Conservation (phyloP, 1,139 yeast genomes). For the Blastobotrys aristatus region DNA sequence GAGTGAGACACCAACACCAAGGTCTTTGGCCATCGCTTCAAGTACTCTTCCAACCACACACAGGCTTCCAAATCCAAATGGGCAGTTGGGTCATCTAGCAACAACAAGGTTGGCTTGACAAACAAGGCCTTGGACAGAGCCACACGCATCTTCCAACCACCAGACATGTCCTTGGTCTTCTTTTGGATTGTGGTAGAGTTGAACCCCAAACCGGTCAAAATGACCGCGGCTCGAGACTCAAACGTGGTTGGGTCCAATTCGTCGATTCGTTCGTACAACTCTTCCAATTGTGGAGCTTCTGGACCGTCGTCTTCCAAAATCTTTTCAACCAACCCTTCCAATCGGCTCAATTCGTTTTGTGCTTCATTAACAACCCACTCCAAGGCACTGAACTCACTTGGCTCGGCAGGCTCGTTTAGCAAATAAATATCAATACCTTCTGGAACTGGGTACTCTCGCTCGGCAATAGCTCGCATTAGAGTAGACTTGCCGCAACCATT, state of each 20-base stretch:
- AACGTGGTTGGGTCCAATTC: conserved; percentile 94
- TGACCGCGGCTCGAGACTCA: conserved; percentile 93
- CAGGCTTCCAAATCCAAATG: conserved; percentile 99
- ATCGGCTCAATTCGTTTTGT: conserved; percentile 80
- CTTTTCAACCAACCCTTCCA: conserved; percentile 89
- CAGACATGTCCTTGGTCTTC: conserved; percentile 98
- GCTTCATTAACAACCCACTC: conserved; percentile 98
- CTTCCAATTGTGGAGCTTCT: conserved; percentile 80
- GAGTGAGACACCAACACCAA: conserved; percentile 95
- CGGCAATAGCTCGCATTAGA: conserved; percentile 84
- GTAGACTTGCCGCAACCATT: conserved; percentile 99
- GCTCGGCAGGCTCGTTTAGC: conserved; percentile 95
- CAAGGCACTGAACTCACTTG: conserved; percentile 85
- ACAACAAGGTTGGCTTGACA: conserved; percentile 27
- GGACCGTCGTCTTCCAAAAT: conserved; percentile 90
- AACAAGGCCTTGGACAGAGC: conserved; percentile 69
- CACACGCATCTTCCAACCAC: conserved; percentile 96
- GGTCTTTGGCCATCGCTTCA: conserved; percentile 89
- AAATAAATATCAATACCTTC: conserved; percentile 85
- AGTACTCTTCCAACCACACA: conserved; percentile 99
- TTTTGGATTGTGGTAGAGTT: conserved; percentile 75
- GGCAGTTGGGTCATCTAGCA: conserved; percentile 92
- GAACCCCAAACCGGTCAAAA: conserved; percentile 96
- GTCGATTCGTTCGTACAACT: conserved; percentile 91
- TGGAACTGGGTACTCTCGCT: conserved; percentile 94